These are phyloP conservation scores for Sutorius eximius DNA, from an alignment of 1,284 basidiomycete genomes.

Conservation along the genomic window DNA sequence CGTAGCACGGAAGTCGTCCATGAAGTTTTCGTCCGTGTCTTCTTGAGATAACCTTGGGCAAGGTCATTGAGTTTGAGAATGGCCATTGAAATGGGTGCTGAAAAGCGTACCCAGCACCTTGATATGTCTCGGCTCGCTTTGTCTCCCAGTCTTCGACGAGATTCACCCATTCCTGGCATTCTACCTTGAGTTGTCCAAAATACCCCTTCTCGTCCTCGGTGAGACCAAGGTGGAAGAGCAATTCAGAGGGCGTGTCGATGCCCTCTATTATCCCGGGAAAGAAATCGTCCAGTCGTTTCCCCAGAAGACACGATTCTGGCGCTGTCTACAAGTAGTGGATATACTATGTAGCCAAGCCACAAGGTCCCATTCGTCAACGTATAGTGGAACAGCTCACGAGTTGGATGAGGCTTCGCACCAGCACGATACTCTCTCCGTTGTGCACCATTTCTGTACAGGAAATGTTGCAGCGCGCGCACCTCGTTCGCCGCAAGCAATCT, in stretches of 20 bases:
- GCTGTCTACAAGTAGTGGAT: conserved; percentile 40
- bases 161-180: conserved; percentile 26
- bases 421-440: conserved; percentile 36
- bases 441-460: conserved; percentile 13
- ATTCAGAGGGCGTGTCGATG: conserved; percentile 21
- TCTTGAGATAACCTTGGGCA: conserved; percentile 12
- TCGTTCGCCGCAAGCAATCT: conserved; percentile 21
- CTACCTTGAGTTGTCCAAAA: conserved; percentile 25
- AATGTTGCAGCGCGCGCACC: conserved; percentile 10
- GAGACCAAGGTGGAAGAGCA: conserved; percentile 35
- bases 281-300: conserved; percentile 42
- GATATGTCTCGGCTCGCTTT: conserved; percentile 16
- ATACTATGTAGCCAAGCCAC: conserved; percentile 27
- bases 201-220: conserved; percentile 29
- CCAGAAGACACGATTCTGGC: conserved; percentile 34
- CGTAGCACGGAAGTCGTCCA: conserved; percentile 20
- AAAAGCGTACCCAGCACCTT: conserved; percentile 22
- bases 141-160: conserved; percentile 31
- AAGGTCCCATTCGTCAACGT: neutral
- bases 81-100: neutral
- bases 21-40: conserved; percentile 10
- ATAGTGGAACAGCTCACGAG: conserved; percentile 12
- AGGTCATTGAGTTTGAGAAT: neutral
- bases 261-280: conserved; percentile 38
- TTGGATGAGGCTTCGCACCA: conserved; percentile 31